phyloP scores from a whole-genome alignment of 441 rosid genomes.

The Hura crepitans region DNA sequence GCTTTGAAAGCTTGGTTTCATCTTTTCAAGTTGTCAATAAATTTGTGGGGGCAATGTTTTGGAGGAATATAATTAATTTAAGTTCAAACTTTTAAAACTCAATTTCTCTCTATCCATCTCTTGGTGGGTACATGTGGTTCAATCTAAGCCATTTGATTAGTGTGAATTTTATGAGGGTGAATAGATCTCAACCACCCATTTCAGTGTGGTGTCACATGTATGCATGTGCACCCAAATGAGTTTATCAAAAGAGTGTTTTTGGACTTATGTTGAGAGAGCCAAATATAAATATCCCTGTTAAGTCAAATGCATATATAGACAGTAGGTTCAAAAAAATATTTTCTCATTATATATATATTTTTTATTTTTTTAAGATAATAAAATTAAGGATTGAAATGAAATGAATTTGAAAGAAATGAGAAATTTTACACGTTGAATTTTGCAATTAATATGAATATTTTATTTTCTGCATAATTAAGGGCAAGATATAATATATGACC shows the following conservation, averaged over 20 bases:
- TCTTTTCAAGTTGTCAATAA: constrained; percentile 12
- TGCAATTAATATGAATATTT: background rate
- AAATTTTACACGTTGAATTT: too few relatives aligned
- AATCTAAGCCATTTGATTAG: constrained; percentile 16
- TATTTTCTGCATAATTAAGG: background rate
- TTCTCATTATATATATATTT: too few relatives aligned
- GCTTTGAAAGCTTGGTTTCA: constrained; percentile 7
- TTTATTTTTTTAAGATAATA: too few relatives aligned
- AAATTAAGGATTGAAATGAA: too few relatives aligned
- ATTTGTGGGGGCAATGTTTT: constrained; percentile 13
- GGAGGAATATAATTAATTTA: background rate
- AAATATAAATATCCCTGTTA: constrained; percentile 20
- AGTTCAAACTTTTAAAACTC: background rate
- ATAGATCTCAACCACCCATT: constrained; percentile 31
- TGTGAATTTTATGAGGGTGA: constrained; percentile 14
- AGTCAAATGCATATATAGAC: constrained; percentile 46
- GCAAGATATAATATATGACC: background rate
- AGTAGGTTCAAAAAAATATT: background rate
- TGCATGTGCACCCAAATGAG: constrained; percentile 51
- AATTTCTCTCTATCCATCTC: background rate
- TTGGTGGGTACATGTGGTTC: constrained; percentile 1
- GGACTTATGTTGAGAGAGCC: constrained; percentile 45
- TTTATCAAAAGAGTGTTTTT: constrained; percentile 50
- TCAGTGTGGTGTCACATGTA: constrained; percentile 46
- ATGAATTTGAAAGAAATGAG: too few relatives aligned